A percentile compares a stretch with the other conserved stretches of the same genome.
These are phyloP conservation scores for Aspergillus carlsbadensis DNA, from an alignment of 495 filamentous ascomycete genomes.

Conservation along the genomic window DNA sequence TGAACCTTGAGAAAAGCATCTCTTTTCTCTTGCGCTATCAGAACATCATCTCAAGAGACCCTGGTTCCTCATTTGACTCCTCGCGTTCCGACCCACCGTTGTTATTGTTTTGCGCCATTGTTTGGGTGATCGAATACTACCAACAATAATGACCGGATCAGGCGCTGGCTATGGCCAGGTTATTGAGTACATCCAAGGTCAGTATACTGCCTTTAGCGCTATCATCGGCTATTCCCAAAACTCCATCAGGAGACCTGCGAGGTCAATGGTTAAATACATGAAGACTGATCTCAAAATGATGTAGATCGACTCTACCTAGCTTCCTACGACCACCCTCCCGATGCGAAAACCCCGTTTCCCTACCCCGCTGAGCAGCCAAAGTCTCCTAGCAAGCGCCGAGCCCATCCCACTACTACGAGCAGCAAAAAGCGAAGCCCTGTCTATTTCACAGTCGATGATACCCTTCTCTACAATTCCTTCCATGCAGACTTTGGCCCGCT, in stretches of 20 bases:
- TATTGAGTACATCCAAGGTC: slow-evolving; percentile 79
- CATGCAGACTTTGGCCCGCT: slow-evolving; percentile 97
- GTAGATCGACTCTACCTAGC: slow-evolving; percentile 93
- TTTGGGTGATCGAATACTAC: slow-evolving; percentile 13
- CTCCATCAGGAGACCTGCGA: no score
- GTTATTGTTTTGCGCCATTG: slow-evolving; percentile 9
- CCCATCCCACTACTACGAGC: slow-evolving; percentile 53
- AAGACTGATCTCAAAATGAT: not conserved
- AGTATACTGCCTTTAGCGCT: slow-evolving; percentile 17
- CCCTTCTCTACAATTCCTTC: slow-evolving; percentile 94
- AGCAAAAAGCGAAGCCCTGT: slow-evolving; percentile 63
- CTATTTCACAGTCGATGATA: slow-evolving; percentile 95
- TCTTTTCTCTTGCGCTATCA: not conserved
- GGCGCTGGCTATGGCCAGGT: slow-evolving; percentile 63
- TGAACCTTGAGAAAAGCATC: not conserved
- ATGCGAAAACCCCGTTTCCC: slow-evolving; percentile 80
- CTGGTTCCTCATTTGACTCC: not conserved
- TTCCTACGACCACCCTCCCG: slow-evolving; percentile 81
- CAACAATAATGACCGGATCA: slow-evolving; percentile 32
- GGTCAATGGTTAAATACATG: not conserved
- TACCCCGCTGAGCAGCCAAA: slow-evolving; percentile 62
- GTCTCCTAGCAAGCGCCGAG: slow-evolving; percentile 74
- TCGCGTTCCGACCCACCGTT: slow-evolving; percentile 14
- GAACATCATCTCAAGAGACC: not conserved
- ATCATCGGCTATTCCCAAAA: not conserved